phyloP scores from a whole-genome alignment of 768 basidiomycete genomes.

The Paxillus ammoniavirescens region DNA sequence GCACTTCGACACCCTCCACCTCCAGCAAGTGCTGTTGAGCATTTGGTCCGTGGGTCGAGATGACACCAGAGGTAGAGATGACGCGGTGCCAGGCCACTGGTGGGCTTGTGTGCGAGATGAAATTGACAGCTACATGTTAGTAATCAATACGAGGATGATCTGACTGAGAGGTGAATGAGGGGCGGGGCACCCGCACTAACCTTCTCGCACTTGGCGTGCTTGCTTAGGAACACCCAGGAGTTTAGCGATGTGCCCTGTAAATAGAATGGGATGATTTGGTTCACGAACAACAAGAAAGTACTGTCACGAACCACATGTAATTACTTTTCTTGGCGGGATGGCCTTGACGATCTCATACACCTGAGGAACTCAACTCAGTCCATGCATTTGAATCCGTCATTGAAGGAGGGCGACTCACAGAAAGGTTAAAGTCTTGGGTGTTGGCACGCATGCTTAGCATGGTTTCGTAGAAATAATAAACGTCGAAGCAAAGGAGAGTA shows the following conservation, averaged over 20 bases:
- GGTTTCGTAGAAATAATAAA: neutral
- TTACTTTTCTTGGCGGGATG: constrained; percentile 63
- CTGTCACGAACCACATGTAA: constrained; percentile 51
- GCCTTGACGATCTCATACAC: constrained; percentile 66
- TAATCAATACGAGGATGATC: neutral
- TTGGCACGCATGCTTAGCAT: neutral
- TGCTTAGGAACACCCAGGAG: constrained; percentile 72
- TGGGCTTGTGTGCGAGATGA: constrained; percentile 54
- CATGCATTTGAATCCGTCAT: no score
- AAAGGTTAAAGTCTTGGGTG: constrained; percentile 13
- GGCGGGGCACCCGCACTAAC: constrained; percentile 31
- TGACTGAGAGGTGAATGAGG: neutral
- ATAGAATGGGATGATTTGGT: neutral
- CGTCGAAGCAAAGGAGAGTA: neutral
- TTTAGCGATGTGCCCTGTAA: constrained; percentile 61
- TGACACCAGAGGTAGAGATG: constrained; percentile 59
- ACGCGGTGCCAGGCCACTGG: constrained; percentile 81
- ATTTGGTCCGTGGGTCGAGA: constrained; percentile 49
- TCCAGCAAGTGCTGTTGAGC: constrained; percentile 67
- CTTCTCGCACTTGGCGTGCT: constrained; percentile 76
- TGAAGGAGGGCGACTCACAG: constrained; percentile 3
- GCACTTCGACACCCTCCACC: constrained; percentile 76
- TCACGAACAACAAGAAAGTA: neutral
- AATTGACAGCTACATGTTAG: constrained; percentile 60
- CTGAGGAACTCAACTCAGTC: constrained; percentile 30